phyloP scores from a whole-genome alignment of 176 grass and related monocot genomes.

The Secale cereale region DNA sequence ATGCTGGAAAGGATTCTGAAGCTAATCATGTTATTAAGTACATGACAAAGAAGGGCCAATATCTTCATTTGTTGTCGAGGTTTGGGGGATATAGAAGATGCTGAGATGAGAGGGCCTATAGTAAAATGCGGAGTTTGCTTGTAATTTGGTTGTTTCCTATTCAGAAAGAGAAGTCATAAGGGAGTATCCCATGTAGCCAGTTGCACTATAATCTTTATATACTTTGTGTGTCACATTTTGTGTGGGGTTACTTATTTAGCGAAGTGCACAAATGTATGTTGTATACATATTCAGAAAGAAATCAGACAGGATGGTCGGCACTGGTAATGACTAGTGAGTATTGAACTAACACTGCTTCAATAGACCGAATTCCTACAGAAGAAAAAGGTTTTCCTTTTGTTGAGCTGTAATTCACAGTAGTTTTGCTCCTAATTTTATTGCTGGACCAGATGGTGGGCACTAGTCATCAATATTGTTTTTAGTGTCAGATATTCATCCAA shows the following conservation, averaged over 20 bases:
- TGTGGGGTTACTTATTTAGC: constrained; percentile 19
- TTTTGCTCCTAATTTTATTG: not conserved
- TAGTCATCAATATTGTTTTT: not conserved
- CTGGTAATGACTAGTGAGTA: not conserved
- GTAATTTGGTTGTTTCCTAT: constrained; percentile 25
- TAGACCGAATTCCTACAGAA: not conserved
- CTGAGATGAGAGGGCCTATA: constrained; percentile 35
- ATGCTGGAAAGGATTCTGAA: constrained; percentile 66
- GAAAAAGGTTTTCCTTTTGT: not conserved
- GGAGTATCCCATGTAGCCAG: constrained; percentile 22
- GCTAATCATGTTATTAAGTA: constrained; percentile 84
- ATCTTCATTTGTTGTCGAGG: constrained; percentile 83
- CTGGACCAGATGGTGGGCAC: not conserved
- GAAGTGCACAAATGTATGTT: constrained; percentile 28
- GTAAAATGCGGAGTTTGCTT: constrained; percentile 19
- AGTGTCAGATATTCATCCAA: not conserved
- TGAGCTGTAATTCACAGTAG: not conserved
- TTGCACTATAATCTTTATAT: not conserved
- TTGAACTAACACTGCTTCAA: not conserved
- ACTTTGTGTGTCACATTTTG: constrained; percentile 24
- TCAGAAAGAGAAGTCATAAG: constrained; percentile 19
- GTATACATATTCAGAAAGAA: constrained; percentile 7
- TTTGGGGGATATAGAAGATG: constrained; percentile 84
- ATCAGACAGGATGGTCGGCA: not conserved
- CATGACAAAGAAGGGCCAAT: constrained; percentile 90